Conservation (phyloP, 129 eudicot genomes). For the Flaveria robusta region DNA sequence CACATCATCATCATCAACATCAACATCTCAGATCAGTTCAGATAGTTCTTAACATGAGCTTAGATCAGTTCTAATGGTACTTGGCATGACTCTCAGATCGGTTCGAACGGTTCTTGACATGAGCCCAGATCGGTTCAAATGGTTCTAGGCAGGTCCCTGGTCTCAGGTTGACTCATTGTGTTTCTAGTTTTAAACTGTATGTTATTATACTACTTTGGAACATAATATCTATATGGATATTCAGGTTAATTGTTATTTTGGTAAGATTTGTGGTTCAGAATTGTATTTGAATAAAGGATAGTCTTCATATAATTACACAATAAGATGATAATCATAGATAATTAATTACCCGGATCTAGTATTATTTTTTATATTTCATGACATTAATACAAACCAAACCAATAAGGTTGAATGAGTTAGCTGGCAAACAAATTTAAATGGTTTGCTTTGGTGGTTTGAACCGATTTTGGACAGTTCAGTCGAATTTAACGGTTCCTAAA, state of each 20-base stretch:
- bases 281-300: not conserved
- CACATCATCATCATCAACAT: constrained; percentile 33
- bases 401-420: not conserved
- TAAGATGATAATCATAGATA: not conserved
- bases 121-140: not conserved
- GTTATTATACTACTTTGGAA: constrained; percentile 12
- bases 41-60: constrained; percentile 2
- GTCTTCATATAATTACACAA: not conserved
- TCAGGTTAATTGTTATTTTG: not conserved
- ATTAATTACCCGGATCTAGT: not conserved
- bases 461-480: not conserved
- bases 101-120: not conserved
- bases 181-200: not conserved
- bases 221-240: not conserved
- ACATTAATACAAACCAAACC: not conserved
- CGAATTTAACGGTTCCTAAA: no score
- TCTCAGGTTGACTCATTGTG: not conserved
- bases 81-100: not conserved
- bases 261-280: not conserved
- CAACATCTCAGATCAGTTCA: not conserved
- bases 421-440: not conserved
- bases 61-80: not conserved
- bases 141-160: not conserved
- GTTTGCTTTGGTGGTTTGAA: not conserved
- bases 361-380: not conserved